Percentiles rank a stretch among this genome's conserved stretches.
These are phyloP conservation scores for Citrus mangshanensis DNA, from an alignment of 345 rosid genomes.

Conservation along the genomic window DNA sequence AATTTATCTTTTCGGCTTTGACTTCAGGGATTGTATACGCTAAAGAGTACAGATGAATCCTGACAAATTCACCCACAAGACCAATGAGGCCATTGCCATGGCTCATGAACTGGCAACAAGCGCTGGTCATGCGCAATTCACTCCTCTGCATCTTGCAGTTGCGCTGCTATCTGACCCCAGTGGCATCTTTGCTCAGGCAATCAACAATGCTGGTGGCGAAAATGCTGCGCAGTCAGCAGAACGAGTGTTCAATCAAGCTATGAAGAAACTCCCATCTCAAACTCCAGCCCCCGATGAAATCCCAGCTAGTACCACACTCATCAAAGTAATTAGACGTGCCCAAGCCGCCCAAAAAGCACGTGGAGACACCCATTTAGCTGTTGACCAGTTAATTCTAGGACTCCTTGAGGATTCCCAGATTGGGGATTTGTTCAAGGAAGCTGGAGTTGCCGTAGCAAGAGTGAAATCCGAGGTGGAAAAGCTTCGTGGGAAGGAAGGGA, in stretches of 20 bases:
- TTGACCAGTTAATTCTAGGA: constrained; percentile 73
- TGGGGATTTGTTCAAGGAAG: constrained; percentile 62
- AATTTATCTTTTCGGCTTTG: not conserved
- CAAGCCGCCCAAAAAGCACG: constrained; percentile 67
- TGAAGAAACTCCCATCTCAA: constrained; percentile 81
- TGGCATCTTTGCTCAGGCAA: constrained; percentile 68
- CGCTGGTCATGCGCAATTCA: constrained; percentile 75
- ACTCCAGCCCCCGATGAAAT: constrained; percentile 73
- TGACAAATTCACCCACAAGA: constrained; percentile 87
- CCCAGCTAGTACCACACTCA: constrained; percentile 68
- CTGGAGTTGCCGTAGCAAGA: constrained; percentile 47
- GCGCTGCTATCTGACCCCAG: constrained; percentile 64
- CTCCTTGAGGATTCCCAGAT: constrained; percentile 86
- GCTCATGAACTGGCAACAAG: constrained; percentile 67
- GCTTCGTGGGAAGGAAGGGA: constrained; percentile 84
- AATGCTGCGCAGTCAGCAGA: constrained; percentile 56
- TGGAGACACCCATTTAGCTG: constrained; percentile 72
- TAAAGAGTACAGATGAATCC: constrained; percentile 60
- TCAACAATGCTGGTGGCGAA: constrained; percentile 54
- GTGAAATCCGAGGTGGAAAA: constrained; percentile 80
- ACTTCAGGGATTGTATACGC: not conserved
- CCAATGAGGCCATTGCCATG: constrained; percentile 64
- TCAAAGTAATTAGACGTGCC: constrained; percentile 69
- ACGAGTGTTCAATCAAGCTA: constrained; percentile 64
- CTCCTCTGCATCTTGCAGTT: constrained; percentile 78